Evolutionary conservation across 2,329 filamentous ascomycete genomes (phyloP).

Genomic region (Cladosporium sp.): DNA sequence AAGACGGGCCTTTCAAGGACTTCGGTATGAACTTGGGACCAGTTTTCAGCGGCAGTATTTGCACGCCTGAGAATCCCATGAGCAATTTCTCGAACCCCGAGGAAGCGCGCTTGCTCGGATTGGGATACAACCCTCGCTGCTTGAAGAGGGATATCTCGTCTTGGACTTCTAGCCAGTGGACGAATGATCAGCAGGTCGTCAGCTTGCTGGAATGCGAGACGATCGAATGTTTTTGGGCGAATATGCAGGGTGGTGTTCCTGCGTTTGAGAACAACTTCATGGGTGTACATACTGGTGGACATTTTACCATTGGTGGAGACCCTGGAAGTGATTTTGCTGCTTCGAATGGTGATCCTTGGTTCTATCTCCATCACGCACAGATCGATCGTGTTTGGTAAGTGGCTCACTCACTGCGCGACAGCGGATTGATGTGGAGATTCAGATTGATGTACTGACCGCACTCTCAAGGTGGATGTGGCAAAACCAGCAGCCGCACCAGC

Average conservation of each 20-base stretch:
- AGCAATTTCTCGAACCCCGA: slow-evolving; percentile 6
- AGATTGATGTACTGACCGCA: too few species aligned
- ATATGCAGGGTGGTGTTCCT: slow-evolving; percentile 23
- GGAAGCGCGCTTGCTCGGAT: slow-evolving; percentile 23
- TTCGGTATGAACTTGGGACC: slow-evolving; percentile 45
- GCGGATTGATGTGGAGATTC: too few species aligned
- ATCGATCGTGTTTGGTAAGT: slow-evolving; percentile 41
- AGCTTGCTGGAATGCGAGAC: slow-evolving; percentile 18
- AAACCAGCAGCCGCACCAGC: slow-evolving; percentile 28
- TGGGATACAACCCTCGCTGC: slow-evolving; percentile 33
- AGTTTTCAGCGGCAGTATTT: slow-evolving; percentile 25
- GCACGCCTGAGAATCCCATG: slow-evolving; percentile 1
- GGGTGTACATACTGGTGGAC: slow-evolving; percentile 40
- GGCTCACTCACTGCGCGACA: too few species aligned
- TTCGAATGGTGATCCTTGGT: slow-evolving; percentile 41
- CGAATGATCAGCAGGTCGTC: not conserved
- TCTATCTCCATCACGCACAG: slow-evolving; percentile 44
- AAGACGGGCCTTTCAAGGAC: slow-evolving; percentile 47
- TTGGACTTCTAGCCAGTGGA: slow-evolving; percentile 13
- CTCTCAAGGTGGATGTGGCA: slow-evolving; percentile 30
- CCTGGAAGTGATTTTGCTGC: slow-evolving; percentile 38
- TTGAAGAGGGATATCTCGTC: slow-evolving; percentile 34
- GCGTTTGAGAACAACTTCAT: slow-evolving; percentile 16
- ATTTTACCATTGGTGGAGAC: slow-evolving; percentile 43
- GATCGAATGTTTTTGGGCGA: slow-evolving; percentile 22